Conservation (phyloP, 331 rosid genomes). For the Pyrus hybrid region DNA sequence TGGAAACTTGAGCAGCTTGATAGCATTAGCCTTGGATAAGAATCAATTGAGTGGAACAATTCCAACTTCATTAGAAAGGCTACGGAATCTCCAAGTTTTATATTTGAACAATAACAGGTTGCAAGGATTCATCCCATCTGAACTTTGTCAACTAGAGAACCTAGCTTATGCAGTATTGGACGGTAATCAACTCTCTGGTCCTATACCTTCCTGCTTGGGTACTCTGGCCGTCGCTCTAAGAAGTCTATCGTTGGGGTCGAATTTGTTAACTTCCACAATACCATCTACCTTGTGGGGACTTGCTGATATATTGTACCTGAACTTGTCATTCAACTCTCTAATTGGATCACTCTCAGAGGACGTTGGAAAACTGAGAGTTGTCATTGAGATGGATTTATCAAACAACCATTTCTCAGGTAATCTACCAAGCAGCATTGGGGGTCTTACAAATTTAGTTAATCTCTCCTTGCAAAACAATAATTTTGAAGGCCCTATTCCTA, state of each 20-base stretch:
- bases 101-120: not conserved
- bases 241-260: not conserved
- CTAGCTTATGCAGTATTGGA: not conserved
- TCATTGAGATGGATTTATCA: slow-evolving; percentile 18
- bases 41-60: slow-evolving; percentile 11
- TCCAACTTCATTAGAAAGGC: not conserved
- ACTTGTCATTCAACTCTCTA: slow-evolving; percentile 17
- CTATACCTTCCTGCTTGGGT: not conserved
- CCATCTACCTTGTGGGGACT: not conserved
- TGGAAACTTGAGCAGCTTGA: not conserved
- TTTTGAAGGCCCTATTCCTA: slow-evolving; percentile 25
- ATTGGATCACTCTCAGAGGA: slow-evolving; percentile 17
- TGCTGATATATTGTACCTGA: not conserved
- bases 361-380: slow-evolving; percentile 2
- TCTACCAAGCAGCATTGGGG: slow-evolving; percentile 12
- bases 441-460: not conserved
- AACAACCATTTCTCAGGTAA: slow-evolving; percentile 13
- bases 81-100: not conserved
- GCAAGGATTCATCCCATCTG: not conserved
- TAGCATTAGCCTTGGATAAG: not conserved
- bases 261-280: not conserved
- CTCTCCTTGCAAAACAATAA: slow-evolving; percentile 10
- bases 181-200: not conserved
- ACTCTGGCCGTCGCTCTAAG: not conserved
- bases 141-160: slow-evolving; percentile 3